These are phyloP conservation scores for Porcisia deanei DNA, from an alignment of 208 protist genomes.

Conservation along the genomic window DNA sequence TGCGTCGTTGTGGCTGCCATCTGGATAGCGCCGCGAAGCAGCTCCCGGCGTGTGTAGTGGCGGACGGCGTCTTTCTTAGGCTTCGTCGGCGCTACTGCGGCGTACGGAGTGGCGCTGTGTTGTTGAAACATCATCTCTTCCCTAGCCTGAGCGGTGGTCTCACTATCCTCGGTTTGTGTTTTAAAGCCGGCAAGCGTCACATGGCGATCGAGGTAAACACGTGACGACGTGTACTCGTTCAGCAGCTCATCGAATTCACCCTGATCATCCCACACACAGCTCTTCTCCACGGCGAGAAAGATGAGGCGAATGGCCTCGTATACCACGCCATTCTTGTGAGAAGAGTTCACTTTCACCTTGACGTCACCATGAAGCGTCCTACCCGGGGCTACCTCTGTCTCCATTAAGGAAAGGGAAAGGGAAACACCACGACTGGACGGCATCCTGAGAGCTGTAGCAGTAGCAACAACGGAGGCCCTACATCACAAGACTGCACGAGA, in stretches of 20 bases:
- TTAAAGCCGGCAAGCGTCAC: constrained; percentile 52
- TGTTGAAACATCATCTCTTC: constrained; percentile 53
- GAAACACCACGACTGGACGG: constrained; percentile 29
- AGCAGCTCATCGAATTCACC: constrained; percentile 61
- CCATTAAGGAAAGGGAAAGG: constrained; percentile 16
- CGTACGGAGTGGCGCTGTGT: constrained; percentile 57
- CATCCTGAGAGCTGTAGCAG: constrained; percentile 8
- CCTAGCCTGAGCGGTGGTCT: constrained; percentile 43
- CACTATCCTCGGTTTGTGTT: constrained; percentile 39
- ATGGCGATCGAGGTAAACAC: constrained; percentile 59
- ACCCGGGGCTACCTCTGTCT: constrained; percentile 28
- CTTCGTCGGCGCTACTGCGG: constrained; percentile 36
- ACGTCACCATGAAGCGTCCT: constrained; percentile 37
- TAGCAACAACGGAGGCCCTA: neutral
- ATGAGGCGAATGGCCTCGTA: constrained; percentile 45
- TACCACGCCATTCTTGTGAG: constrained; percentile 26
- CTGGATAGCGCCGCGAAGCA: constrained; percentile 19
- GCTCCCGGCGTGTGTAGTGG: constrained; percentile 25
- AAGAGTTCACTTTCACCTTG: constrained; percentile 31
- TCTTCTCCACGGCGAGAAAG: constrained; percentile 44
- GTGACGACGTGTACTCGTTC: constrained; percentile 50
- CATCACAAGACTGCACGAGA: neutral
- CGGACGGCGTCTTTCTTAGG: constrained; percentile 30
- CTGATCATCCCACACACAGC: constrained; percentile 59
- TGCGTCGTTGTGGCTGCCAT: constrained; percentile 17